Percentiles rank a stretch among this genome's conserved stretches.
Conservation (phyloP, 352 stramenopile species). For the Phytophthora uliginosa region DNA sequence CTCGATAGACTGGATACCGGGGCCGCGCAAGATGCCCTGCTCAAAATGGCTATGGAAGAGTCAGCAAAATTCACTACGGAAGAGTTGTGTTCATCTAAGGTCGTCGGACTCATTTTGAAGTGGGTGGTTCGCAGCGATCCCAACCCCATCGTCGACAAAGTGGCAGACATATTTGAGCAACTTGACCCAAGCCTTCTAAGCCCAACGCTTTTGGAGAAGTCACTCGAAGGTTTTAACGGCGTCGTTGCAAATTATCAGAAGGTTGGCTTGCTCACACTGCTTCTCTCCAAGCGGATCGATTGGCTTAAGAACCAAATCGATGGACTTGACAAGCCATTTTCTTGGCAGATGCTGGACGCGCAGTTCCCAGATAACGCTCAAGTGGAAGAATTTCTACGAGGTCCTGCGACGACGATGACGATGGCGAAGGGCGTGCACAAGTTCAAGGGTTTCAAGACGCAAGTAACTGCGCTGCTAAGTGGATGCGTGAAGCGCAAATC, state of each 20-base stretch:
- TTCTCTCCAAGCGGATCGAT: constrained; percentile 3
- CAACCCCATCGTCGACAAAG: neutral
- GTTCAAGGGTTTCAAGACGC: neutral
- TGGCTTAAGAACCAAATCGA: constrained; percentile 15
- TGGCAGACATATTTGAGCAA: neutral
- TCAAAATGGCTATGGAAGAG: constrained; percentile 3
- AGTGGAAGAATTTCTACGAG: constrained; percentile 10
- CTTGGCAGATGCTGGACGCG: constrained; percentile 17
- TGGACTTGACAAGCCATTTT: constrained; percentile 9
- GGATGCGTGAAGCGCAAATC: neutral
- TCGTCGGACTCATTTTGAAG: constrained; percentile 3
- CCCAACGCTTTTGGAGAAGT: neutral
- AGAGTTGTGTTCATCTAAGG: constrained; percentile 1
- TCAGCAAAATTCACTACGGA: neutral
- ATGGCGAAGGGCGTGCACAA: neutral
- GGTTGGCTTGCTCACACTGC: neutral
- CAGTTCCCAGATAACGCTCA: constrained; percentile 5
- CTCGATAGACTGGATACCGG: constrained; percentile 1
- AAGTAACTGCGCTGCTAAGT: neutral
- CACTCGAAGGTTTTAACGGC: neutral
- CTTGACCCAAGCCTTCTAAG: constrained; percentile 3
- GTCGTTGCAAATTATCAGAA: neutral
- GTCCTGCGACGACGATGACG: neutral
- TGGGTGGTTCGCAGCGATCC: neutral
- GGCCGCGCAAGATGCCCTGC: neutral